Base-by-base conservation (phyloP, 2,329 filamentous ascomycete species). In the Juglanconis sp. region DNA sequence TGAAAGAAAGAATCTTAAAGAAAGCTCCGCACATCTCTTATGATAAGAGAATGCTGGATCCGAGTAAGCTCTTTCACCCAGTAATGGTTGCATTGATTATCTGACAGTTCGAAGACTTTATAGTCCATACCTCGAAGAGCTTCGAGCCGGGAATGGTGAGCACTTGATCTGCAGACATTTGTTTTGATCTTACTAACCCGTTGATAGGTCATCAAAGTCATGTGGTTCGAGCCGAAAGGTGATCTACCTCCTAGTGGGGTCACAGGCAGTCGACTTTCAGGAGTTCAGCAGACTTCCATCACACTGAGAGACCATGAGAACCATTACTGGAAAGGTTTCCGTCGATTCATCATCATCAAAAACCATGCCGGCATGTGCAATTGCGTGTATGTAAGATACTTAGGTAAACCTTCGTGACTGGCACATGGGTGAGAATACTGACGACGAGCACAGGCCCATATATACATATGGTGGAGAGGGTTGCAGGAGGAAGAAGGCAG, bases 321-420 rank as follows among this genome's bases (percentile, higher is more conserved):
- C 69, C 71, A 13, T 13, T 79, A 83, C 47, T 80, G 80, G 60
- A 71, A 79, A 17, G 79, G 80, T 1, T 78, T 82, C 57, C 77
- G 82, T 4, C 79, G 82, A 3, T 86, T 85, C 58, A 79, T 86
- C 46, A 77, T 86, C 4, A 73, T 84, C 15, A 76, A 73, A 1
- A 81, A 77, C 53, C 77, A 81, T 32, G 73, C 76, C 17, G 83
- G 83, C 2, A 80, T 84, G 63, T 82, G 79, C 63, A 79, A 76
- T 31, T 85, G 82, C 73, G 79, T 86, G 82, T 85, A 76, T 75
- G 80, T 69, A 24, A 24, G 24, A 24, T 24, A 24, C 24, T 2
- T 24, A 24, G 24, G 24, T 24, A 24, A 24, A 24, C 24, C 15
- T 30, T 36, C 6, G n/a, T 31, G 5, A n/a, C 5, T 35, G 40